Percentiles rank a stretch among this genome's conserved stretches.
phyloP scores from a whole-genome alignment of 2,329 filamentous ascomycete species.

The Talaromyces sp. region DNA sequence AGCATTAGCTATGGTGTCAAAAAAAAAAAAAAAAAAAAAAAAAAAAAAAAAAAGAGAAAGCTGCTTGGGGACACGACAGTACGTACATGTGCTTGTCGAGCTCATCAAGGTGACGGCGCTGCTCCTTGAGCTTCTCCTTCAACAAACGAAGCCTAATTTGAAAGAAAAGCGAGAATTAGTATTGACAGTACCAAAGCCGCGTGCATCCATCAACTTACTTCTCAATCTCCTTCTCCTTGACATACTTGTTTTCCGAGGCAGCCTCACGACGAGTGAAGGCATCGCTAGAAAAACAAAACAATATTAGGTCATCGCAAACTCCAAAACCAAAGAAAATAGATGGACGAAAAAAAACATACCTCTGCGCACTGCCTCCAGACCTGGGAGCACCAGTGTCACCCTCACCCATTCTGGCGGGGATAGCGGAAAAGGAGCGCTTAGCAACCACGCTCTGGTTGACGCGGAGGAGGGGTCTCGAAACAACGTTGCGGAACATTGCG shows the following conservation, averaged over 20 bases:
- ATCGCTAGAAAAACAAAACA: slow-evolving; percentile 54
- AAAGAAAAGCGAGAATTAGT: not conserved
- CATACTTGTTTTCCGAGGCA: slow-evolving; percentile 77
- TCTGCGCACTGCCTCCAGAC: slow-evolving; percentile 26
- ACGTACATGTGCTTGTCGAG: slow-evolving; percentile 80
- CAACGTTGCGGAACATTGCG: slow-evolving; percentile 12
- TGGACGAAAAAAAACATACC: slow-evolving; percentile 25
- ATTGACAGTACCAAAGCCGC: not conserved
- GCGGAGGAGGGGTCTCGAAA: slow-evolving; percentile 12
- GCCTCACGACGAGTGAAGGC: slow-evolving; percentile 88
- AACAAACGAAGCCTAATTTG: slow-evolving; percentile 58
- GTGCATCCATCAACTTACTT: slow-evolving; percentile 49
- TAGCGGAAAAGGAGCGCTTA: slow-evolving; percentile 57
- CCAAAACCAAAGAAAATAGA: not conserved
- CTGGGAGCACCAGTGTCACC: slow-evolving; percentile 59
- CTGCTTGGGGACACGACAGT: not conserved
- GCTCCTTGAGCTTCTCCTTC: slow-evolving; percentile 62
- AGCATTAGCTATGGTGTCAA: slow-evolving; percentile 9
- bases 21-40: not conserved
- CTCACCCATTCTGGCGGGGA: slow-evolving; percentile 57
- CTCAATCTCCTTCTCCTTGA: slow-evolving; percentile 80
- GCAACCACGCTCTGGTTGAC: slow-evolving; percentile 40
- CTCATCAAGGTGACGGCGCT: slow-evolving; percentile 77
- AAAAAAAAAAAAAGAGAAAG: not conserved
- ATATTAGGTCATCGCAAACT: not conserved